These are phyloP conservation scores for Starmerella geochares DNA, from an alignment of 805 yeast species.

Conservation along the genomic window DNA sequence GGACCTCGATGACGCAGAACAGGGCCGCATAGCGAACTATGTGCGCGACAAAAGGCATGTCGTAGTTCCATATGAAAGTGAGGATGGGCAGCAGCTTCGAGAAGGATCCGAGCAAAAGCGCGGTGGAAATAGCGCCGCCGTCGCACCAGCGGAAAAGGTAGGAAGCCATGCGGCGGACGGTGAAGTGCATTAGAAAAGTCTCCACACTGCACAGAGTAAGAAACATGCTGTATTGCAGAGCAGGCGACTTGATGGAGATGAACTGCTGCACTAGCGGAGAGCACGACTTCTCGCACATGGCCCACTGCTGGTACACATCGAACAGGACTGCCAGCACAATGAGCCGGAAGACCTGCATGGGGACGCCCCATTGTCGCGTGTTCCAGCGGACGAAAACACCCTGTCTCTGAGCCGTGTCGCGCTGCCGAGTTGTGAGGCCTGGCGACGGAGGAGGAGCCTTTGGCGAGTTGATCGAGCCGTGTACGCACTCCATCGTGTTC, in stretches of 20 bases:
- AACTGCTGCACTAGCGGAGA: slow-evolving; percentile 24
- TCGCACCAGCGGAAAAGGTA: slow-evolving; percentile 32
- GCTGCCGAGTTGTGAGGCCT: no score
- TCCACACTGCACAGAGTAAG: slow-evolving; percentile 32
- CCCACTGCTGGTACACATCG: slow-evolving; percentile 89
- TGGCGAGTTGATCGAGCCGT: not conserved
- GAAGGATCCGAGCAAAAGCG: slow-evolving; percentile 65
- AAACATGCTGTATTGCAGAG: slow-evolving; percentile 34
- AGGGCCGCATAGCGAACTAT: slow-evolving; percentile 52
- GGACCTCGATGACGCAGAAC: slow-evolving; percentile 56
- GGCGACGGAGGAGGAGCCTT: not conserved
- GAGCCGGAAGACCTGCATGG: slow-evolving; percentile 7
- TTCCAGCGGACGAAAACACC: no score
- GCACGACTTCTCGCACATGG: slow-evolving; percentile 60
- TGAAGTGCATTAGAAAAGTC: slow-evolving; percentile 30
- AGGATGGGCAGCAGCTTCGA: slow-evolving; percentile 80
- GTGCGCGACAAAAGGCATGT: slow-evolving; percentile 54
- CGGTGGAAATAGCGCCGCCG: slow-evolving; percentile 45
- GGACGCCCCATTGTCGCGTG: not conserved
- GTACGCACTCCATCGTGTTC: slow-evolving; percentile 1
- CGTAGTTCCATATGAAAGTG: slow-evolving; percentile 96
- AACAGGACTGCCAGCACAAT: slow-evolving; percentile 59
- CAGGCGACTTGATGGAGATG: slow-evolving; percentile 28
- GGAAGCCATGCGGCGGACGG: slow-evolving; percentile 33
- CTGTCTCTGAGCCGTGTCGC: not conserved